These are phyloP conservation scores for Naematelia encephala DNA, from an alignment of 768 basidiomycete species.

Conservation along the genomic window DNA sequence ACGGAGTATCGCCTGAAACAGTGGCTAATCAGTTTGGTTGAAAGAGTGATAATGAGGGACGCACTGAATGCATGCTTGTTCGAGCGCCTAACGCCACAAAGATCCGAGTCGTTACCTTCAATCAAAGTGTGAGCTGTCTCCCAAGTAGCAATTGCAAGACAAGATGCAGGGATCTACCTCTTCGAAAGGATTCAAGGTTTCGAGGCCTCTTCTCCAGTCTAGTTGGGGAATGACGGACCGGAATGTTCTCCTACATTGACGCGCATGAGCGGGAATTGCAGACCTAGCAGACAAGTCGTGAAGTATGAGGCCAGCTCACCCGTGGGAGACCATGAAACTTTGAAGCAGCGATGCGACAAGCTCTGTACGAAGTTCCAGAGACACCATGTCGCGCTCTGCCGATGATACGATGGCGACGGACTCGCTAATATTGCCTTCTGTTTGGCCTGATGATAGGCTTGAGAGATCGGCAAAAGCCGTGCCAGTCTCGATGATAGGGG, in stretches of 20 bases:
- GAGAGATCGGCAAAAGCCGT: not conserved
- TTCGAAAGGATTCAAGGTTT: not conserved
- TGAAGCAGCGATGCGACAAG: not conserved
- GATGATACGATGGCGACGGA: not conserved
- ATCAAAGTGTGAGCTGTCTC: not conserved
- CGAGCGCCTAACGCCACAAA: constrained; percentile 1
- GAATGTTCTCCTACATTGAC: not conserved
- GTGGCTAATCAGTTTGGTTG: not conserved
- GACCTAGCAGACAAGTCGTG: not conserved
- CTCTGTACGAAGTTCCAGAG: constrained; percentile 2
- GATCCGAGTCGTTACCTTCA: not conserved
- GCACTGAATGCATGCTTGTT: constrained; percentile 3
- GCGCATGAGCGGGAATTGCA: not conserved
- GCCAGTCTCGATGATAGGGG: not conserved
- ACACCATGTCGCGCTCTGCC: not conserved
- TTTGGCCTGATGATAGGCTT: not conserved
- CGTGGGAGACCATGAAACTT: constrained; percentile 5
- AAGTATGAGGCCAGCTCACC: constrained; percentile 1
- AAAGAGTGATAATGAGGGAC: not conserved
- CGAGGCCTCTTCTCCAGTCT: not conserved
- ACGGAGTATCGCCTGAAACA: not conserved
- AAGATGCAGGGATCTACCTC: not conserved
- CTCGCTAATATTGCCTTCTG: no score
- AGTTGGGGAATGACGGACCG: not conserved
- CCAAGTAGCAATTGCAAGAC: not conserved